Evolutionary conservation across 768 basidiomycete species (phyloP).

Genomic region (Auricularia heimuer): DNA sequence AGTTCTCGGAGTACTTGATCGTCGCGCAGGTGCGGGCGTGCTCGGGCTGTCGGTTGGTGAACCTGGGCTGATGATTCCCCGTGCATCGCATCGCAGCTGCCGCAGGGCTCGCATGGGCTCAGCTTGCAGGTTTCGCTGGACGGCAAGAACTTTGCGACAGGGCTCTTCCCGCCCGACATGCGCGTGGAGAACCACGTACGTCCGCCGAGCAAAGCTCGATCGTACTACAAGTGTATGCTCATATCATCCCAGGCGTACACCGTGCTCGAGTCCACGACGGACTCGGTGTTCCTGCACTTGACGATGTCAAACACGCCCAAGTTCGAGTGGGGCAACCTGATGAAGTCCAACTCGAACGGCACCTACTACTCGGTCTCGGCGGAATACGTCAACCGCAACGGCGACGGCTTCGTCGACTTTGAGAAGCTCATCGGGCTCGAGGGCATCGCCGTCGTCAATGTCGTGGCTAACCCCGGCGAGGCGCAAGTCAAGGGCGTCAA

Average conservation of each 20-base stretch:
- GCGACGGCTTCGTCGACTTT: slow-evolving; percentile 84
- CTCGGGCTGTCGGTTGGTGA: no score
- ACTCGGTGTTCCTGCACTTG: slow-evolving; percentile 90
- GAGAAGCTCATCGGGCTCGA: slow-evolving; percentile 96
- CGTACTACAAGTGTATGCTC: background rate
- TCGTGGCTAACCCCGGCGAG: slow-evolving; percentile 74
- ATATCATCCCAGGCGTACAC: slow-evolving; percentile 65
- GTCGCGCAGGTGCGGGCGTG: slow-evolving; percentile 91
- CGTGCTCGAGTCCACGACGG: slow-evolving; percentile 87
- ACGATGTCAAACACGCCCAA: slow-evolving; percentile 72
- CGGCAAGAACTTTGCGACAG: slow-evolving; percentile 73
- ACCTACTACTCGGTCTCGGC: slow-evolving; percentile 88
- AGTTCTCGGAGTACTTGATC: slow-evolving; percentile 93
- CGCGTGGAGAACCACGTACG: slow-evolving; percentile 81
- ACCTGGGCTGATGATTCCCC: slow-evolving; percentile 4
- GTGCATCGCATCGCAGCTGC: slow-evolving; percentile 42
- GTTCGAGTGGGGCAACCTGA: slow-evolving; percentile 82
- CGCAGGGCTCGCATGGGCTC: slow-evolving; percentile 46
- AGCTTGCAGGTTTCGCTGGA: slow-evolving; percentile 90
- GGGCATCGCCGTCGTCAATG: slow-evolving; percentile 88
- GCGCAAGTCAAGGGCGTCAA: slow-evolving; percentile 65
- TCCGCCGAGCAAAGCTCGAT: slow-evolving; percentile 5
- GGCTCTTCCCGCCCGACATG: slow-evolving; percentile 86
- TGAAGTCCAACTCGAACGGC: slow-evolving; percentile 96
- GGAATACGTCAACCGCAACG: slow-evolving; percentile 86